phyloP scores from a whole-genome alignment of 2,329 filamentous ascomycete species.

The Tetracladium maxilliforme region DNA sequence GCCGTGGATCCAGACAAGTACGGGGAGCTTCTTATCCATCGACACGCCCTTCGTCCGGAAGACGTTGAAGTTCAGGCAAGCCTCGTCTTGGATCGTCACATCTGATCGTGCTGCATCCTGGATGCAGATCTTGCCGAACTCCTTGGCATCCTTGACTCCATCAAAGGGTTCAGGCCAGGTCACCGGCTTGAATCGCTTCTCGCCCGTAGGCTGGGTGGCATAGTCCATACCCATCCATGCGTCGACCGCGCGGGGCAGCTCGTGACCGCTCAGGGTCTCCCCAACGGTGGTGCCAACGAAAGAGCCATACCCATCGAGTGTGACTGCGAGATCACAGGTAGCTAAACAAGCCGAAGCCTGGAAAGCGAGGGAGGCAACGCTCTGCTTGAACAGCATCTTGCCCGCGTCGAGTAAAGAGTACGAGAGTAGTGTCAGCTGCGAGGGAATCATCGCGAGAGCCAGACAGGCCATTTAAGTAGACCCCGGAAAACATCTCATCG shows the following conservation, averaged over 20 bases:
- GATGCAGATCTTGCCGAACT: constrained; percentile 25
- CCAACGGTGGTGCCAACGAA: constrained; percentile 22
- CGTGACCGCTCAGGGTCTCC: constrained; percentile 15
- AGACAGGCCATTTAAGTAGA: too few relatives aligned
- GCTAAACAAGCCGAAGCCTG: too few relatives aligned
- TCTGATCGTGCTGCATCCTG: too few relatives aligned
- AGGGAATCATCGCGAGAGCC: too few relatives aligned
- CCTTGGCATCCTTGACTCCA: constrained; percentile 19
- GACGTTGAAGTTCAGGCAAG: constrained; percentile 39
- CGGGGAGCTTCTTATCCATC: constrained; percentile 22
- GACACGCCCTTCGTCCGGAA: constrained; percentile 28
- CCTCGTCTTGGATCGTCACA: too few relatives aligned
- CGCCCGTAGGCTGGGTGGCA: constrained; percentile 22
- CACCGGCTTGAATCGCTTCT: constrained; percentile 23
- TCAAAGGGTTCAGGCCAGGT: constrained; percentile 23
- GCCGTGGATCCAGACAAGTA: constrained; percentile 39
- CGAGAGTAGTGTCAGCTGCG: too few relatives aligned
- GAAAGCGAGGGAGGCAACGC: too few relatives aligned
- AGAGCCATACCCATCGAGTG: constrained; percentile 21
- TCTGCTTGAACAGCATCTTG: too few relatives aligned
- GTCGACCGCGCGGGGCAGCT: constrained; percentile 20
- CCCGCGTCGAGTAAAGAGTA: too few relatives aligned
- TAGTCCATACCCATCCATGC: constrained; percentile 33
- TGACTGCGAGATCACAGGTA: too few relatives aligned
- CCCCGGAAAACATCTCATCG: too few relatives aligned